These are phyloP conservation scores for Umbelopsis sp. DNA, from an alignment of 371 early-diverging fungal genomes.

Conservation along the genomic window DNA sequence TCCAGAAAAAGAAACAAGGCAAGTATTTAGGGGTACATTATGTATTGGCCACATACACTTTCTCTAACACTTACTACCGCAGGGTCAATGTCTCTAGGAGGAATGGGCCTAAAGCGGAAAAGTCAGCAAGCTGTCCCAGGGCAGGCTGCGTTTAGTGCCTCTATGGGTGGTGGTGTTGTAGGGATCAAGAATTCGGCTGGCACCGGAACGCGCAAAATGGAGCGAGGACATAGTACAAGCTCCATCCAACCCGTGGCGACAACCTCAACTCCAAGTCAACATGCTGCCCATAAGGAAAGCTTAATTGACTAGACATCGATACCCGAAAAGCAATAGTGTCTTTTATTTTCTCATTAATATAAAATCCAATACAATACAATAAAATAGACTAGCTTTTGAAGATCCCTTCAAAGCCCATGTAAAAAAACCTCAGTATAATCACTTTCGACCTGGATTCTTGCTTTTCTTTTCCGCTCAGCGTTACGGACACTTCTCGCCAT, in stretches of 20 bases:
- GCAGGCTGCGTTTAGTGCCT: slow-evolving; percentile 32
- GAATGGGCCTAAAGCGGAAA: neutral
- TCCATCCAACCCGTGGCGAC: slow-evolving; percentile 7
- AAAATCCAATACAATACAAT: neutral
- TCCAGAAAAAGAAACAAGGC: slow-evolving; percentile 46
- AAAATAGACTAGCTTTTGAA: neutral
- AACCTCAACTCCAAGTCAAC: slow-evolving; percentile 9
- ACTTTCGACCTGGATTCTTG: too few relatives aligned
- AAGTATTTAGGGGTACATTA: neutral
- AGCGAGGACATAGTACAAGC: slow-evolving; percentile 3
- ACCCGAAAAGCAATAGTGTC: slow-evolving; percentile 2
- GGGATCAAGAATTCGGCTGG: slow-evolving; percentile 39
- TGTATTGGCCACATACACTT: too few relatives aligned
- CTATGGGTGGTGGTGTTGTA: slow-evolving; percentile 56
- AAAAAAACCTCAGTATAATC: neutral
- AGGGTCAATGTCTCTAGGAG: slow-evolving; percentile 10
- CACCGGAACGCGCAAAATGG: neutral
- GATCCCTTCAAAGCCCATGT: neutral
- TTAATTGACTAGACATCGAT: slow-evolving; percentile 3
- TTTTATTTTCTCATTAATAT: neutral
- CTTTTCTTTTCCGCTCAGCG: too few relatives aligned
- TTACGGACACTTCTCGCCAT: neutral
- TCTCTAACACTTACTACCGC: neutral
- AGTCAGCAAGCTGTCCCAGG: slow-evolving; percentile 16
- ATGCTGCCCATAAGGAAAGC: neutral